Percentiles rank a stretch among this genome's conserved stretches.
These are phyloP conservation scores for Mycena latifolia DNA, from an alignment of 768 basidiomycete species.

Conservation along the genomic window DNA sequence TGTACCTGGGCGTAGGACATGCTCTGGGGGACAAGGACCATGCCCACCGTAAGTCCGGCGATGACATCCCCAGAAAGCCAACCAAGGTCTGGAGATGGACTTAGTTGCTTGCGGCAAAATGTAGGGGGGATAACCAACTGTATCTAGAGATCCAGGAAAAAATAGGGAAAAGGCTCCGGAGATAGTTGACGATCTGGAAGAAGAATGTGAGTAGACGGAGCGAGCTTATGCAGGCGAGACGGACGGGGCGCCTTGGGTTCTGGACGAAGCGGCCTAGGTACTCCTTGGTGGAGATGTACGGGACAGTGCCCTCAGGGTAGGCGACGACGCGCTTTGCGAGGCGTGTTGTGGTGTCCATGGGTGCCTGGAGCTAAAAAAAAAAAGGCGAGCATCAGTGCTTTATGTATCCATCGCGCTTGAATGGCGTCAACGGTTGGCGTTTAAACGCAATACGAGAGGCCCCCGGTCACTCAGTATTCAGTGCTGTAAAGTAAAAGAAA, in stretches of 20 bases:
- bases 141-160: constrained; percentile 89
- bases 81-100: constrained; percentile 63
- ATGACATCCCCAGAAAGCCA: constrained; percentile 92
- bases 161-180: constrained; percentile 85
- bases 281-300: constrained; percentile 69
- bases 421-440: no score
- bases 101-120: constrained; percentile 1
- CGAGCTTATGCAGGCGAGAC: constrained; percentile 39
- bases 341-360: constrained; percentile 52
- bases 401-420: no score
- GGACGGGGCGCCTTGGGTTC: constrained; percentile 65
- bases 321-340: constrained; percentile 69
- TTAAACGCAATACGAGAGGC: no score
- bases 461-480: no score
- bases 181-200: constrained; percentile 71
- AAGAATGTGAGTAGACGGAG: constrained; percentile 20
- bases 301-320: constrained; percentile 70
- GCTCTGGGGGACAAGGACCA: constrained; percentile 94
- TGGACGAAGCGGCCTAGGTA: constrained; percentile 58
- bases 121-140: constrained; percentile 62
- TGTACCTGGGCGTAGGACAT: constrained; percentile 88
- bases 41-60: constrained; percentile 93
- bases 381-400: no score
- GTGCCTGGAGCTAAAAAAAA: not conserved
- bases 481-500: no score